A percentile compares a stretch with the other conserved stretches of the same genome.
Conservation (phyloP, 257 asterid genomes). For the Solanum gracilifrons region DNA sequence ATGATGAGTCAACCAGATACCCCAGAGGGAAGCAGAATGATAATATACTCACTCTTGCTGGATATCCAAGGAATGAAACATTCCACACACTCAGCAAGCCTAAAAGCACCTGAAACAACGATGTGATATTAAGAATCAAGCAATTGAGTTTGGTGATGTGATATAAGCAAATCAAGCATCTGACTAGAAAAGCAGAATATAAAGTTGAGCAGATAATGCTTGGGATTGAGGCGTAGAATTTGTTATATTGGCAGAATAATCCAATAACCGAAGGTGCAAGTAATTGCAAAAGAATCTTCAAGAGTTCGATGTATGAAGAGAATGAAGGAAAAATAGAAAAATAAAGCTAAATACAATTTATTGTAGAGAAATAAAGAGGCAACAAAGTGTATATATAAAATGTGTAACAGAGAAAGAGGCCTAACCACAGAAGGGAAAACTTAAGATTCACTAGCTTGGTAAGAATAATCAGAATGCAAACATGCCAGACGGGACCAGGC, state of each 20-base stretch:
- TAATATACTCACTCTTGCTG: slow-evolving; percentile 78
- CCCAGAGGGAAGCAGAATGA: background rate
- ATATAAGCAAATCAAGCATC: background rate
- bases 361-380: background rate
- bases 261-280: background rate
- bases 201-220: background rate
- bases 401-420: background rate
- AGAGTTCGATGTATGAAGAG: background rate
- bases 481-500: background rate
- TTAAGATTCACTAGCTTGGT: background rate
- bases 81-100: slow-evolving; percentile 98
- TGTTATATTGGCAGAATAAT: background rate
- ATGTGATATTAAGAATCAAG: slow-evolving; percentile 4
- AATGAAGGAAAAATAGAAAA: background rate
- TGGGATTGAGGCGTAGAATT: background rate
- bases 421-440: background rate
- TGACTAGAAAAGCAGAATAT: background rate
- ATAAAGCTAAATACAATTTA: background rate
- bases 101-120: slow-evolving; percentile 57
- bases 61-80: slow-evolving; percentile 90
- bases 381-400: background rate
- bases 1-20: background rate
- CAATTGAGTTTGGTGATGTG: background rate
- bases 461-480: background rate
- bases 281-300: background rate